Percentiles rank a stretch among this genome's conserved stretches.
phyloP scores from a whole-genome alignment of 2,329 filamentous ascomycete genomes.

The Trichoderma polysporum region DNA sequence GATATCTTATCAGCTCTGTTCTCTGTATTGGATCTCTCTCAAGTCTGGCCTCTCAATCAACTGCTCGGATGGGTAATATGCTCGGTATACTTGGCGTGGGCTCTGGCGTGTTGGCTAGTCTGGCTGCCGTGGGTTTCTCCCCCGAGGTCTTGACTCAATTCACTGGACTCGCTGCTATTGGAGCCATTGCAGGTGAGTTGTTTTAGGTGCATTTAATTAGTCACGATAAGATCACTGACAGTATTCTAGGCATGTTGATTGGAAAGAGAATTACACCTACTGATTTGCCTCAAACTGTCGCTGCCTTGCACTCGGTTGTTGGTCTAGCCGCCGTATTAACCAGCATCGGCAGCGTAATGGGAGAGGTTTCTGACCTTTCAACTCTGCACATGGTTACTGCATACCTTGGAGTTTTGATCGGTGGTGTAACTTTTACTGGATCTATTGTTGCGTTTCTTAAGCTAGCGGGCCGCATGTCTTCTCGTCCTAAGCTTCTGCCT shows the following conservation, averaged over 20 bases:
- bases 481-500: conserved; percentile 68
- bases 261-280: conserved; percentile 86
- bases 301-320: conserved; percentile 85
- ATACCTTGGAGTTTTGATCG: conserved; percentile 83
- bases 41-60: conserved; percentile 76
- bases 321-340: conserved; percentile 86
- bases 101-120: conserved; percentile 77
- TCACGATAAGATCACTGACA: conserved; percentile 2
- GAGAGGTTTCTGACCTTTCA: conserved; percentile 66
- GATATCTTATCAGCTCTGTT: conserved; percentile 80
- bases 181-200: conserved; percentile 58
- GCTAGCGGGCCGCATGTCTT: conserved; percentile 78
- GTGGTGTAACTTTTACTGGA: conserved; percentile 85
- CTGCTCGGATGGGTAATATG: conserved; percentile 81
- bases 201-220: neutral
- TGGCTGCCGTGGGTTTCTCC: conserved; percentile 78
- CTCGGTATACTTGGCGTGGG: conserved; percentile 83
- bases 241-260: conserved; percentile 63
- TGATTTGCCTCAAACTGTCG: conserved; percentile 84
- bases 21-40: conserved; percentile 84
- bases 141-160: conserved; percentile 79
- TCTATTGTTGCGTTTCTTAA: conserved; percentile 89
- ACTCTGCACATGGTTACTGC: conserved; percentile 82
- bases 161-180: conserved; percentile 69
- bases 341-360: conserved; percentile 83